Evolutionary conservation across 192 early-diverging fungal species (phyloP).

Genomic region (Umbelopsis isabellina): DNA sequence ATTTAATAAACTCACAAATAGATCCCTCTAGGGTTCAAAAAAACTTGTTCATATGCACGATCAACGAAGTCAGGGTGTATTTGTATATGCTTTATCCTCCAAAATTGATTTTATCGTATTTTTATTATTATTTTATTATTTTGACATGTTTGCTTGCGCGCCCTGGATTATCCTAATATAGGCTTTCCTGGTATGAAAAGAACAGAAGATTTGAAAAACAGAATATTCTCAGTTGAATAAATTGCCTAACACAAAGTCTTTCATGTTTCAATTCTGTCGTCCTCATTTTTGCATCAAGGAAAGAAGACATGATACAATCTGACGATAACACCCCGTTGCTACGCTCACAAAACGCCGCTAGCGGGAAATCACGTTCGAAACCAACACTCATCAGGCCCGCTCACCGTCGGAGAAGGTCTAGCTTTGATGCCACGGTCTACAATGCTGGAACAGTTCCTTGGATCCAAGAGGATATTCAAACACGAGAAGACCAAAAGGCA

Average conservation of each 20-base stretch:
- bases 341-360: background rate
- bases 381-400: conserved; percentile 32
- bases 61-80: no score
- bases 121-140: no score
- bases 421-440: conserved; percentile 39
- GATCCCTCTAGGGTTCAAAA: no score
- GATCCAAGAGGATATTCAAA: conserved; percentile 12
- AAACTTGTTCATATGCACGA: no score
- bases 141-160: no score
- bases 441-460: conserved; percentile 30
- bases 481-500: conserved; percentile 8
- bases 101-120: no score
- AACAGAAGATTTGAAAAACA: no score
- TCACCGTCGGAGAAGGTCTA: conserved; percentile 33
- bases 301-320: background rate
- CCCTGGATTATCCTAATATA: no score
- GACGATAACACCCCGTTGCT: conserved; percentile 25
- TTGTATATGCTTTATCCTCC: no score
- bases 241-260: background rate
- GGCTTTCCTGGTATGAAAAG: no score
- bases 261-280: background rate
- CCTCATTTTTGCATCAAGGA: background rate
- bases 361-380: conserved; percentile 17
- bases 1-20: no score
- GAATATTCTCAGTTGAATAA: no score